Conservation (phyloP, 345 rosid species). For the Garcia nutans region DNA sequence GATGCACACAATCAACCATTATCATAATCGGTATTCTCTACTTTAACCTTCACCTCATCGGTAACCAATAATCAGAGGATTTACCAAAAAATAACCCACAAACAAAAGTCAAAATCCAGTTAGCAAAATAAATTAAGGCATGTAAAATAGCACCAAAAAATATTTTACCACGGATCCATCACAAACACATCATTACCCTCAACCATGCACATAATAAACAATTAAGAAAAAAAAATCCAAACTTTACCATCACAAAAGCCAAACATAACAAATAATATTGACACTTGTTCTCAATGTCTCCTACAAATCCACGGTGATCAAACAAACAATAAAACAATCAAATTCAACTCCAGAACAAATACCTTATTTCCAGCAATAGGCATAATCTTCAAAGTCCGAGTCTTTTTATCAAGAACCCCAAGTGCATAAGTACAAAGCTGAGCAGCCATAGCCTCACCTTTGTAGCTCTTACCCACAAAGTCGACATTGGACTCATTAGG, state of each 20-base stretch:
- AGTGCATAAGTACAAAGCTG: conserved; percentile 63
- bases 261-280: neutral
- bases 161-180: too few species aligned
- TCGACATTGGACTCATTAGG: conserved; percentile 57
- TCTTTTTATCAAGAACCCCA: conserved; percentile 69
- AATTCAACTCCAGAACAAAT: neutral
- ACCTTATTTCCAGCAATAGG: conserved; percentile 88
- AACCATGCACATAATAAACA: too few species aligned
- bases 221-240: neutral
- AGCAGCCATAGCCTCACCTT: conserved; percentile 61
- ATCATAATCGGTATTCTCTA: neutral
- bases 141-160: neutral
- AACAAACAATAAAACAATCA: neutral
- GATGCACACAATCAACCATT: neutral
- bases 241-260: neutral
- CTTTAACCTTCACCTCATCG: neutral
- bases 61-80: neutral
- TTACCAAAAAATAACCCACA: neutral
- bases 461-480: conserved; percentile 66
- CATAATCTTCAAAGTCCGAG: conserved; percentile 54
- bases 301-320: neutral
- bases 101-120: neutral
- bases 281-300: neutral
- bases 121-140: neutral
- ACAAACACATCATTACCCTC: too few species aligned